Evolutionary conservation across 1,139 yeast species (phyloP).

Genomic region (Scheffersomyces titani): DNA sequence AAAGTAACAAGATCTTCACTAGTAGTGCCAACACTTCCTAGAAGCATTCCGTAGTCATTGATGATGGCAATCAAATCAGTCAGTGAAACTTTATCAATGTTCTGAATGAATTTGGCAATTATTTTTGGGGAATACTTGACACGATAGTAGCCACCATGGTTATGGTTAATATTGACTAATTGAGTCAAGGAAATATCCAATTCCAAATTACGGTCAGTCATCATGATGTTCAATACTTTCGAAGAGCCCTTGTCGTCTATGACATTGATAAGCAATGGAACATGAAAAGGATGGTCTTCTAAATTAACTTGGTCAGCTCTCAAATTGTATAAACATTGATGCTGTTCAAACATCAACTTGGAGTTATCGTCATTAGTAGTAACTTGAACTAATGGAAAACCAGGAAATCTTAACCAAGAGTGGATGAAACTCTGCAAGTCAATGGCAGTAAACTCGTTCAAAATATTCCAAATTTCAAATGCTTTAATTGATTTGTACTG

Average conservation of each 20-base stretch:
- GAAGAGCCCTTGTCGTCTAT: constrained; percentile 26
- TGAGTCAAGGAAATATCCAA: constrained; percentile 29
- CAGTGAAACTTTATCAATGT: constrained; percentile 15
- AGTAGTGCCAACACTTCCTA: constrained; percentile 21
- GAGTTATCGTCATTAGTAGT: constrained; percentile 20
- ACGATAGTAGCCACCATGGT: constrained; percentile 49
- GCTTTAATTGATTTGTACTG: constrained; percentile 49
- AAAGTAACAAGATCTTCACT: constrained; percentile 29
- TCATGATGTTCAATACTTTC: constrained; percentile 36
- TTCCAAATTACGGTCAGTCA: constrained; percentile 49
- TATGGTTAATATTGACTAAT: constrained; percentile 39
- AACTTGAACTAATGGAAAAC: constrained; percentile 57
- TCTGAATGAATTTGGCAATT: constrained; percentile 21
- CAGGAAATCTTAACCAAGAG: constrained; percentile 62
- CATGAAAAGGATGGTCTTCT: constrained; percentile 49
- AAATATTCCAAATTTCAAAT: constrained; percentile 54
- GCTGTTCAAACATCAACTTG: constrained; percentile 49
- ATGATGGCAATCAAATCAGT: constrained; percentile 36
- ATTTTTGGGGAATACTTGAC: constrained; percentile 24
- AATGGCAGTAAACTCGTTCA: constrained; percentile 29
- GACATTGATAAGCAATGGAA: constrained; percentile 54
- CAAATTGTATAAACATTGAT: constrained; percentile 41
- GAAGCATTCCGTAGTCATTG: constrained; percentile 37
- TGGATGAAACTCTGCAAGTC: constrained; percentile 47
- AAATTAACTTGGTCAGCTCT: constrained; percentile 25